Evolutionary conservation across 441 rosid genomes (phyloP), one percentile per base, ranked within the genome.

Genomic region (Gossypium gossypioides): DNA sequence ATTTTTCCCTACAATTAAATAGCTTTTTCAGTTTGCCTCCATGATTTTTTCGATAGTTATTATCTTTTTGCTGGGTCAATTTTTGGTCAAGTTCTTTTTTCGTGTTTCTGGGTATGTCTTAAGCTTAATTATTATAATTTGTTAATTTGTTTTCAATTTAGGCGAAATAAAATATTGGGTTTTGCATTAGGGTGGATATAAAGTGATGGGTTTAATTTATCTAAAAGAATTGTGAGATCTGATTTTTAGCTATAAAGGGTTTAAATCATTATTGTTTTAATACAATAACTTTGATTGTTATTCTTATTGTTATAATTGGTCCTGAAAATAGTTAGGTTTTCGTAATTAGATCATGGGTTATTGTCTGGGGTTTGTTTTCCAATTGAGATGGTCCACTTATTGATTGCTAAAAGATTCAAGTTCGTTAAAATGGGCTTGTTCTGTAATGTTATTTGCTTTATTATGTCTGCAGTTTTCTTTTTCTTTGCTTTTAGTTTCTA

Each of bases 231-330:
- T 3, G 7, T 25, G n/a, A 27, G 42, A 67, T 67, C 24, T 67
- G 58, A 67, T 3, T 67, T 67, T 15, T 27, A 67, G 58, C 71
- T 65, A 3, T 67, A 67, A 32, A 32, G 37, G 37, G 37, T 32
- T 0, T 32, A 32, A 32, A 32, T 32, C 7, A 5, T 40, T 64
- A 15, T 1, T 4, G 15, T 40, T 64, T 12, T 34, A 16, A 19
- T 21, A 7, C 10, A 40, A 21, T 2, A 34, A 62, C 27, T 63
- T 63, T 40, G 51, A 32, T 63, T 18, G 25, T 24, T 57, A 2
- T 58, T 58, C 29, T 25, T 58, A 10, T 50, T 29, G 2, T 18
- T 62, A 37, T 63, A 48, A 32, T 32, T 32, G 37, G 4, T 63
- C 51, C 29, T 40, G 27, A 63, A 32, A 40, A 19, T 63, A 10